These are phyloP conservation scores for Pythium apleroticum DNA, from an alignment of 352 stramenopile genomes.

Conservation along the genomic window DNA sequence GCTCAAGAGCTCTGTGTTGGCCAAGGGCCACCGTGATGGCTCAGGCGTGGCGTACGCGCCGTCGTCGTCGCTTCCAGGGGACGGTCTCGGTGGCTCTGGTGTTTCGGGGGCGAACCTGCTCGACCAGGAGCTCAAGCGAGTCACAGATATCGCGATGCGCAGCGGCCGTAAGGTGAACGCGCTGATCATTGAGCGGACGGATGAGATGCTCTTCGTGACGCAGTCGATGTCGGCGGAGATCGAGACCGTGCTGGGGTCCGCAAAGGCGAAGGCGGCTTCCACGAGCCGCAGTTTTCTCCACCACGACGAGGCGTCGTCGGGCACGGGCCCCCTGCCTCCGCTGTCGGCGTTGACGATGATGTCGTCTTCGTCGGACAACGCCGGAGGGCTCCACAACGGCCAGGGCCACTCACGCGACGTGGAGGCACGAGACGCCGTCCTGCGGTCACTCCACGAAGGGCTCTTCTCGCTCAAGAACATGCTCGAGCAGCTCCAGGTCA, in stretches of 20 bases:
- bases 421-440: slow-evolving; percentile 38
- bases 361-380: slow-evolving; percentile 36
- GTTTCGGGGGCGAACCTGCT: slow-evolving; percentile 3
- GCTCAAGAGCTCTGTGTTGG: slow-evolving; percentile 4
- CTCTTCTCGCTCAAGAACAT: slow-evolving; percentile 70
- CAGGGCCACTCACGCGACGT: slow-evolving; percentile 17
- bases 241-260: slow-evolving; percentile 27
- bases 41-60: neutral
- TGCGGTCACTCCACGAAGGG: slow-evolving; percentile 56
- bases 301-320: slow-evolving; percentile 33
- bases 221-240: slow-evolving; percentile 52
- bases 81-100: neutral
- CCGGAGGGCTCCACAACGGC: slow-evolving; percentile 1
- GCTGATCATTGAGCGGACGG: slow-evolving; percentile 72
- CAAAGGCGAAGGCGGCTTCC: neutral
- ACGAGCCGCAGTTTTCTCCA: slow-evolving; percentile 21
- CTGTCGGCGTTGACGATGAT: slow-evolving; percentile 35
- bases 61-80: neutral
- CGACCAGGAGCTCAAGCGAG: slow-evolving; percentile 55
- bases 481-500: slow-evolving; percentile 76
- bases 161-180: slow-evolving; percentile 71
- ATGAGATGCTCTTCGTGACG: slow-evolving; percentile 72
- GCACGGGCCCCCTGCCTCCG: slow-evolving; percentile 23
- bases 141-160: slow-evolving; percentile 72
- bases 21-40: slow-evolving; percentile 14